Percentiles rank a stretch among this genome's conserved stretches.
Conservation (phyloP, 768 basidiomycete species). For the Terana coerulea region DNA sequence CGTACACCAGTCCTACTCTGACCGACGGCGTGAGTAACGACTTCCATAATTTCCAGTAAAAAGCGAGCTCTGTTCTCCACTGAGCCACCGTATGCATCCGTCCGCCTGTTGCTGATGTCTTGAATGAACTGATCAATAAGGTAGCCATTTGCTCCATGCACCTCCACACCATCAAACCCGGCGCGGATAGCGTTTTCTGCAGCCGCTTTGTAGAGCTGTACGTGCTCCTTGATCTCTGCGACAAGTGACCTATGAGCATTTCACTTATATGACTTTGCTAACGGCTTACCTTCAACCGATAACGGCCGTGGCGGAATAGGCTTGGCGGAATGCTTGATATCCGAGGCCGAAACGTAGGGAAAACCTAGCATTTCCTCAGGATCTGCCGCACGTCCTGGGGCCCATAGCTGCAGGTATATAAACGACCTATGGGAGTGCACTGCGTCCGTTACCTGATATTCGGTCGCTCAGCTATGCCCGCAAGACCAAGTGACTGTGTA, state of each 20-base stretch:
- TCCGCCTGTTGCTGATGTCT: slow-evolving; percentile 35
- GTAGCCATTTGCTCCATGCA: slow-evolving; percentile 29
- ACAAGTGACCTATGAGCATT: background rate
- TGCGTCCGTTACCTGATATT: slow-evolving; percentile 43
- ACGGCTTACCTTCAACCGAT: slow-evolving; percentile 9
- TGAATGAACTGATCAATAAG: slow-evolving; percentile 40
- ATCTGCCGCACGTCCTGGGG: slow-evolving; percentile 41
- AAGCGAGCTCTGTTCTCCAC: slow-evolving; percentile 45
- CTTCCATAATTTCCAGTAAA: slow-evolving; percentile 38
- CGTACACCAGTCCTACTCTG: slow-evolving; percentile 37
- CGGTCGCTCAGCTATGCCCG: background rate
- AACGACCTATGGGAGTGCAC: slow-evolving; percentile 51
- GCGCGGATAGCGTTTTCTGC: slow-evolving; percentile 31
- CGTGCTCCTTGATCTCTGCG: slow-evolving; percentile 34
- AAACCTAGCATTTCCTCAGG: slow-evolving; percentile 34
- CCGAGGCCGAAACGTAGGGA: slow-evolving; percentile 31
- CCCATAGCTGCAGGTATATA: slow-evolving; percentile 59
- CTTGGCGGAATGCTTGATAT: slow-evolving; percentile 17
- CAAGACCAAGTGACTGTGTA: background rate
- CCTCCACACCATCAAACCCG: slow-evolving; percentile 46
- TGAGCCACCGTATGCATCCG: slow-evolving; percentile 47
- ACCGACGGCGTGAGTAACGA: slow-evolving; percentile 39
- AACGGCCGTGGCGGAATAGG: slow-evolving; percentile 19
- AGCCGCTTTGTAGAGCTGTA: slow-evolving; percentile 23
- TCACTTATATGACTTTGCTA: background rate